Evolutionary conservation across 1,284 basidiomycete species (phyloP).

Genomic region (Ustilago shanxiensis): DNA sequence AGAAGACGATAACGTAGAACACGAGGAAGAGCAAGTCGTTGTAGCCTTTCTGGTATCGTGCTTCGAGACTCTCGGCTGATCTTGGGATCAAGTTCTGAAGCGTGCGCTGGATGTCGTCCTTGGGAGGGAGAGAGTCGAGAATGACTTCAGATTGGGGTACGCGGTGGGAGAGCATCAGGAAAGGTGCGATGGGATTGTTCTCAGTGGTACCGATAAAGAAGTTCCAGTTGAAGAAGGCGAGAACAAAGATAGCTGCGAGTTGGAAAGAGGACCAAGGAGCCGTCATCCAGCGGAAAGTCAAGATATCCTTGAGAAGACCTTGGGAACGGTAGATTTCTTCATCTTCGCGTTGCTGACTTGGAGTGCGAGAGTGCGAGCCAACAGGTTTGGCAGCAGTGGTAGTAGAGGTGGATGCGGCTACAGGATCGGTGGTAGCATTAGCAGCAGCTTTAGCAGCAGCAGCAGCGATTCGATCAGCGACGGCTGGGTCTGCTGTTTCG

Average conservation of each 20-base stretch:
- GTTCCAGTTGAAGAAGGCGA: conserved; percentile 81
- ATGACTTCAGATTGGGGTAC: conserved; percentile 72
- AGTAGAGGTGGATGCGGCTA: conserved; percentile 27
- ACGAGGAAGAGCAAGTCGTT: conserved; percentile 83
- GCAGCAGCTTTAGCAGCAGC: conserved; percentile 18
- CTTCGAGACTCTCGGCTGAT: conserved; percentile 34
- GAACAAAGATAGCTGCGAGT: conserved; percentile 79
- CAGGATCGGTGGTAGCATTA: conserved; percentile 24
- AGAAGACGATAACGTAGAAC: conserved; percentile 92
- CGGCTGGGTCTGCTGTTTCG: conserved; percentile 42
- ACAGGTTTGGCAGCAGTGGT: conserved; percentile 1
- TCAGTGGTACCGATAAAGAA: conserved; percentile 72
- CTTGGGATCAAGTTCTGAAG: conserved; percentile 41
- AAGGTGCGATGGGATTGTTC: conserved; percentile 81
- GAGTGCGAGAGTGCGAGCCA: not conserved
- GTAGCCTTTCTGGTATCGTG: conserved; percentile 64
- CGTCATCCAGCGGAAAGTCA: conserved; percentile 65
- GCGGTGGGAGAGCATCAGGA: conserved; percentile 83
- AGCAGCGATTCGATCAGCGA: conserved; percentile 44
- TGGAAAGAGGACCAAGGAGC: conserved; percentile 57
- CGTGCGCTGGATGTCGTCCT: conserved; percentile 24
- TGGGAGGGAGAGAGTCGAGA: conserved; percentile 70
- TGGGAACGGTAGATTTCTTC: conserved; percentile 47
- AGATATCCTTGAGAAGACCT: conserved; percentile 49
- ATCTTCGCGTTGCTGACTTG: conserved; percentile 24